A percentile compares a stretch with the other conserved stretches of the same genome.
These are phyloP conservation scores for Ophiostoma angusticollis DNA, from an alignment of 2,329 filamentous ascomycete species.

Conservation along the genomic window DNA sequence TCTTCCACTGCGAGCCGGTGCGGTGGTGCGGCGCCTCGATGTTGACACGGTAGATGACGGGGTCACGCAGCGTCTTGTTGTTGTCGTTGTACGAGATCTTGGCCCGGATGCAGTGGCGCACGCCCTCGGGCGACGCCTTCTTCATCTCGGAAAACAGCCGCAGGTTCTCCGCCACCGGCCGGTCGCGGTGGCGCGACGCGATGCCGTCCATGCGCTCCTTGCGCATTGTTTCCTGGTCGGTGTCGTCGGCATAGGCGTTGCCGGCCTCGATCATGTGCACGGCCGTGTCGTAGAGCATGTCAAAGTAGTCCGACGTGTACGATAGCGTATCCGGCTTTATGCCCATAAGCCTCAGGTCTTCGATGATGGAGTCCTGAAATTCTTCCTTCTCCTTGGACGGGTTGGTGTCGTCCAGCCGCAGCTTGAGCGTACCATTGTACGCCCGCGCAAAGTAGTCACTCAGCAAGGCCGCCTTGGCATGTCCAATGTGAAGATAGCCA, in stretches of 20 bases:
- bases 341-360: slow-evolving; percentile 83
- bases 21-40: slow-evolving; percentile 55
- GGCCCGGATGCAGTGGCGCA: slow-evolving; percentile 81
- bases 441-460: slow-evolving; percentile 97
- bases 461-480: slow-evolving; percentile 60
- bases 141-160: slow-evolving; percentile 86
- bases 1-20: slow-evolving; percentile 68
- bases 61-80: slow-evolving; percentile 93
- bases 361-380: slow-evolving; percentile 84
- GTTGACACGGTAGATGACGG: slow-evolving; percentile 86
- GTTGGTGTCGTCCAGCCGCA: slow-evolving; percentile 96
- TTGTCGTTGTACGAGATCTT: slow-evolving; percentile 86
- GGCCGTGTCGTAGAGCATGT: slow-evolving; percentile 77
- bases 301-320: slow-evolving; percentile 93
- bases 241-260: slow-evolving; percentile 89
- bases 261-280: slow-evolving; percentile 75
- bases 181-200: slow-evolving; percentile 67
- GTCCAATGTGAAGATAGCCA: slow-evolving; percentile 88
- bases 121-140: slow-evolving; percentile 58
- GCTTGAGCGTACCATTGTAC: slow-evolving; percentile 79
- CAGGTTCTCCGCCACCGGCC: slow-evolving; percentile 69
- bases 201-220: slow-evolving; percentile 74
- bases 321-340: slow-evolving; percentile 78
- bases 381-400: slow-evolving; percentile 95
- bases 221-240: slow-evolving; percentile 77